phyloP scores from a whole-genome alignment of 2,329 filamentous ascomycete species.

The Colletotrichum cereale region DNA sequence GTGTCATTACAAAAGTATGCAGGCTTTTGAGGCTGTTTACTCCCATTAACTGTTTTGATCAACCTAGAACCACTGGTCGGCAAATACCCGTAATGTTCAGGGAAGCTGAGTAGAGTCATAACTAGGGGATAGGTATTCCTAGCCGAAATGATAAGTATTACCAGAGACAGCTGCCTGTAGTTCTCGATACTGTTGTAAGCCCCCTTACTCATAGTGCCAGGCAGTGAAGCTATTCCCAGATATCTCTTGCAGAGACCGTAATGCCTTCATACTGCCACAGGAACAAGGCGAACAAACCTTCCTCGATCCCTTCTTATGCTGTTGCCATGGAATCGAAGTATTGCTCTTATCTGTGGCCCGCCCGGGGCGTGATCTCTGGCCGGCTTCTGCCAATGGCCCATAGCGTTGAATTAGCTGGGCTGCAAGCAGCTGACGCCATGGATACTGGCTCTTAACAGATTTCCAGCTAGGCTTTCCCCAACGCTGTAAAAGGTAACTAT shows the following conservation, averaged over 20 bases:
- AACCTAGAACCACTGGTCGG: too few relatives aligned
- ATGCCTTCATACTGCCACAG: not conserved
- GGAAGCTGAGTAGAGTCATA: too few relatives aligned
- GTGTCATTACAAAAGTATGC: too few relatives aligned
- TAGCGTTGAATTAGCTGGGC: slow-evolving; percentile 2
- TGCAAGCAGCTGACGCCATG: not conserved
- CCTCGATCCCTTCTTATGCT: not conserved
- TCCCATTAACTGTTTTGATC: too few relatives aligned
- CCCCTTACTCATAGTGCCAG: too few relatives aligned
- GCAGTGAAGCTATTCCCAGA: not conserved
- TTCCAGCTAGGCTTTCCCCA: not conserved
- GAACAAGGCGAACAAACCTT: not conserved
- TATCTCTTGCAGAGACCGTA: not conserved
- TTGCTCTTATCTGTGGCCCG: not conserved
- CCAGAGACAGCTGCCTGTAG: too few relatives aligned
- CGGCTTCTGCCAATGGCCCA: not conserved
- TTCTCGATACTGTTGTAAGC: too few relatives aligned
- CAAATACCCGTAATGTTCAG: too few relatives aligned
- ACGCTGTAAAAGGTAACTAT: slow-evolving; percentile 6
- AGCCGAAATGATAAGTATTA: too few relatives aligned
- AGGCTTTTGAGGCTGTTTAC: too few relatives aligned
- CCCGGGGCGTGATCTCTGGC: too few relatives aligned
- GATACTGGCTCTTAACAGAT: not conserved
- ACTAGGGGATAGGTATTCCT: too few relatives aligned
- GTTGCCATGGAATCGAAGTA: not conserved